A percentile compares a stretch with the other conserved stretches of the same genome.
Evolutionary conservation across 1,284 basidiomycete species (phyloP).

Genomic region (Exsudoporus floridanus): DNA sequence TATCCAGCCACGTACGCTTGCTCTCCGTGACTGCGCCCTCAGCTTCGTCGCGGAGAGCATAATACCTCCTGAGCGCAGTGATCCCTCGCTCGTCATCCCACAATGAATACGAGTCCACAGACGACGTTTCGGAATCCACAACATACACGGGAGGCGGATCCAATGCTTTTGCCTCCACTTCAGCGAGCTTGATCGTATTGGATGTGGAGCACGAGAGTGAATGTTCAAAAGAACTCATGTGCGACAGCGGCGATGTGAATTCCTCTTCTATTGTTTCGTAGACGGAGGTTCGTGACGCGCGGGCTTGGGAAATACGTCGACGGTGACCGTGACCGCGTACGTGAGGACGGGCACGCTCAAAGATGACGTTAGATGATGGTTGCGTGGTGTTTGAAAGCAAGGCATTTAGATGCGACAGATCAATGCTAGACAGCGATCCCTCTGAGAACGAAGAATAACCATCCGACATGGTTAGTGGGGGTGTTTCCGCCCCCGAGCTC

Average conservation of each 20-base stretch:
- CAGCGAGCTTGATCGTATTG: constrained; percentile 22
- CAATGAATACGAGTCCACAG: constrained; percentile 44
- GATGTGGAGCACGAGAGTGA: constrained; percentile 7
- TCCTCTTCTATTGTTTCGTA: constrained; percentile 82
- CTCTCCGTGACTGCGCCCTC: constrained; percentile 67
- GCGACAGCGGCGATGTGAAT: constrained; percentile 42
- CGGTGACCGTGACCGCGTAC: constrained; percentile 66
- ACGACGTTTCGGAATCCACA: constrained; percentile 55
- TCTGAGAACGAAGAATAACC: constrained; percentile 62
- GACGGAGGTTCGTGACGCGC: constrained; percentile 62
- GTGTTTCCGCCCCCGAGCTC: constrained; percentile 63
- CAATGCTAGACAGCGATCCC: constrained; percentile 73
- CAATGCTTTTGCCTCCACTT: constrained; percentile 32
- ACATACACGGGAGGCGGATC: constrained; percentile 48
- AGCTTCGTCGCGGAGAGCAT: constrained; percentile 67
- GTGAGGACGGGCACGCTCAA: constrained; percentile 44
- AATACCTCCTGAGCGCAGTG: constrained; percentile 60
- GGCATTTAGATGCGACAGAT: constrained; percentile 58
- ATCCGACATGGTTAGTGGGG: constrained; percentile 64
- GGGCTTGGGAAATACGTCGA: constrained; percentile 62
- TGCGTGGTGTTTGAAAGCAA: constrained; percentile 51
- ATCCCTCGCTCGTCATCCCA: constrained; percentile 68
- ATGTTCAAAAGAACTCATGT: constrained; percentile 21
- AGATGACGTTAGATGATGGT: constrained; percentile 36
- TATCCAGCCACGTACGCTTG: constrained; percentile 64